Conservation (phyloP, 2,329 filamentous ascomycete genomes). For the Claviceps arundinis region DNA sequence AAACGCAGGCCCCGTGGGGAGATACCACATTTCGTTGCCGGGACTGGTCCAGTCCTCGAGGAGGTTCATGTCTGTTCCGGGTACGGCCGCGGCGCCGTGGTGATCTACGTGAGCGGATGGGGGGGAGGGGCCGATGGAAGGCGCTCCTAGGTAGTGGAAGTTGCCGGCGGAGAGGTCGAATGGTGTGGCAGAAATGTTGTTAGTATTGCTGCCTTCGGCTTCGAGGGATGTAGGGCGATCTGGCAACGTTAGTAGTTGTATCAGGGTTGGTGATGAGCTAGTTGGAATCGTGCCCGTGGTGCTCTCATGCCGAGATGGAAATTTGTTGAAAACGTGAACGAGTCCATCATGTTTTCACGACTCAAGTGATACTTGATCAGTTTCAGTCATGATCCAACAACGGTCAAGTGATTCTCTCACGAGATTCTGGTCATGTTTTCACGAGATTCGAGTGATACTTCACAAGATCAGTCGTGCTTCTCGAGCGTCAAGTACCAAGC, state of each 20-base stretch:
- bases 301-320: too few relatives aligned
- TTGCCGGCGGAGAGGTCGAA: slow-evolving; percentile 43
- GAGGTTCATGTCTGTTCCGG: slow-evolving; percentile 25
- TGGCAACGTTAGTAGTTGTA: slow-evolving; percentile 9
- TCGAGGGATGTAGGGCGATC: slow-evolving; percentile 22
- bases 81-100: slow-evolving; percentile 7
- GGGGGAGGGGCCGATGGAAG: slow-evolving; percentile 37
- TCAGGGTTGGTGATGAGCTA: neutral
- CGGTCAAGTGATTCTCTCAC: too few relatives aligned
- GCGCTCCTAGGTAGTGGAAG: slow-evolving; percentile 39
- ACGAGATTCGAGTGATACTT: too few relatives aligned
- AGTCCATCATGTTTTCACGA: too few relatives aligned
- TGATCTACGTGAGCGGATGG: slow-evolving; percentile 28
- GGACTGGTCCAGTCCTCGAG: slow-evolving; percentile 44
- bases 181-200: slow-evolving; percentile 49
- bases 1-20: slow-evolving; percentile 49
- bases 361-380: too few relatives aligned
- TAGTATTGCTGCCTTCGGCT: slow-evolving; percentile 34
- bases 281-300: too few relatives aligned
- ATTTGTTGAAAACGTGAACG: too few relatives aligned
- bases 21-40: slow-evolving; percentile 52
- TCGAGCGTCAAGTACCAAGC: too few relatives aligned
- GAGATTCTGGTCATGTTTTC: too few relatives aligned
- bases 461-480: too few relatives aligned
- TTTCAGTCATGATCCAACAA: too few relatives aligned